Base-by-base conservation (phyloP, 352 stramenopile species). In the Elongisporangium senticosum region DNA sequence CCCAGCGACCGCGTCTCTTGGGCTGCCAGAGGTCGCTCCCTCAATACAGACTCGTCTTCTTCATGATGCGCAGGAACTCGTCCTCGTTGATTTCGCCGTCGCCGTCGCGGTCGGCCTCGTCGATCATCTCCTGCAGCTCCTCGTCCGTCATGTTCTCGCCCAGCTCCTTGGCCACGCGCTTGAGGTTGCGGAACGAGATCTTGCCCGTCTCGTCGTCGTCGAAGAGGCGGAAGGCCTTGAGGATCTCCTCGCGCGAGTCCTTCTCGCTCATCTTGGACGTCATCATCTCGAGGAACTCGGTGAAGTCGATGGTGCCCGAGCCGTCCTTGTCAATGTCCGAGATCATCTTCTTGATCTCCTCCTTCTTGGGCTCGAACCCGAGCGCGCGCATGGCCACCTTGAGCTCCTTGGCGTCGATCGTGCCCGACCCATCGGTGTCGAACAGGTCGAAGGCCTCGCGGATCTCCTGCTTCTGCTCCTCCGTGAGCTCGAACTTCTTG, bases 101-200 rank as follows among this genome's bases (percentile, higher is more conserved):
- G 49, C 94, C 81, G 71, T 98, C 95, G 8, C 83, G 86, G 65
- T 98, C 96, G 21, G 96, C 96, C 53, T 97, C 83, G 65, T 99
- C 95, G 69, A 99, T 99, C 96, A 99, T 99, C 68, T 99, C 96
- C 62, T 98, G 83, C 47, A 99, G 76, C 71, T 99, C 96, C 53
- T 97, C 94, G 77, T 99, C 96, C 53, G 87, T 97, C 92, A 98
- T 98, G 62, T 95, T 98, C 79, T 99, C 96, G 26, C 96, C 96
- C 4, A 99, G 79, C 67, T 98, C 96, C 63, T 98, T 98, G 6
- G 96, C 95, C 43, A 99, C 96, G 48, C 96, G 86, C 75, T 98
- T 98, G 58, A 99, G 81, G 77, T 99, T 98, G 58, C 90, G 80
- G 61, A 98, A 91, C 15, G 93, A 97, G 72, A 99, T 99, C 63